Evolutionary conservation across 2,329 filamentous ascomycete species (phyloP).

Genomic region (Uncinocarpus reesii): DNA sequence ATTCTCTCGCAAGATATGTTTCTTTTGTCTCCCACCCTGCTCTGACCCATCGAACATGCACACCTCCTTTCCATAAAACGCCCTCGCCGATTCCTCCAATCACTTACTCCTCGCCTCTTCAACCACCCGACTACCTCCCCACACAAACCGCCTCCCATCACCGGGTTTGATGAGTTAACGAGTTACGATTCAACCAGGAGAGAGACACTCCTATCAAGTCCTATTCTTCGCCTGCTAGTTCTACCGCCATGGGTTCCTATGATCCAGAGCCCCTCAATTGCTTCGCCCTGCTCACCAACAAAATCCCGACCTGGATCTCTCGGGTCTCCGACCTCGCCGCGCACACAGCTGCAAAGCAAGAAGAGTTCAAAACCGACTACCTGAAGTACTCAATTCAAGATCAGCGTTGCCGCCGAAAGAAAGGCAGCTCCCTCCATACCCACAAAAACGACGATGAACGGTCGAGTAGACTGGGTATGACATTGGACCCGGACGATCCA

Average conservation of each 20-base stretch:
- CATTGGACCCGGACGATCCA: background rate
- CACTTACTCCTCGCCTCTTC: background rate
- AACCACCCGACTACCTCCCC: background rate
- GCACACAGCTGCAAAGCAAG: constrained; percentile 33
- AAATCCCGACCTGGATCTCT: constrained; percentile 37
- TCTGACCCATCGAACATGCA: no score
- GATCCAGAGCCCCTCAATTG: constrained; percentile 37
- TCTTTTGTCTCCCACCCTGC: no score
- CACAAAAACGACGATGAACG: constrained; percentile 27
- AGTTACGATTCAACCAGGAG: constrained; percentile 12
- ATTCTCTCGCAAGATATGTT: no score
- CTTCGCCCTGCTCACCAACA: constrained; percentile 37
- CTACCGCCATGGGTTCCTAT: constrained; percentile 1
- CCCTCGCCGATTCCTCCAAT: no score
- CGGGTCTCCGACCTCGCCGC: constrained; percentile 34
- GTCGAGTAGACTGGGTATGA: background rate
- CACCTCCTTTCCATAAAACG: no score
- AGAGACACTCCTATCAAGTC: constrained; percentile 3
- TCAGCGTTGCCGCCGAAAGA: constrained; percentile 25
- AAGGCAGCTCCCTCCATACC: constrained; percentile 37
- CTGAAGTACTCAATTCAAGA: constrained; percentile 24
- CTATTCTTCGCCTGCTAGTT: no score
- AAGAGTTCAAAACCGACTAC: constrained; percentile 37
- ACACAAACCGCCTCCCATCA: background rate
- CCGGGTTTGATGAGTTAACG: constrained; percentile 13